Base-by-base conservation (phyloP, 805 yeast genomes). In the Brettanomyces nanus region DNA sequence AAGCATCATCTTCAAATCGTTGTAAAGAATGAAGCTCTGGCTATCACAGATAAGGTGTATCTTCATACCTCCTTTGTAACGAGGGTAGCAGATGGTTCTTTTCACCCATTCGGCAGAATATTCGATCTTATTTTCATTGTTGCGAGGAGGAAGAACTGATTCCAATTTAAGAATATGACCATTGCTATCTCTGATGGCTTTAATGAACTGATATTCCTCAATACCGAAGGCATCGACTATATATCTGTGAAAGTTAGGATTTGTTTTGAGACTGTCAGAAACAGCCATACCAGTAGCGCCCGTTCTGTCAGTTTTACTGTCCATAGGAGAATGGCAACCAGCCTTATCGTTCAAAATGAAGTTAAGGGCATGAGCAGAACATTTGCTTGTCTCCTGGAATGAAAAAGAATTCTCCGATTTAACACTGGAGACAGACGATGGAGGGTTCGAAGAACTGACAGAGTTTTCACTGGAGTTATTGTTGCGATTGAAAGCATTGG, bases 61-160 rank as follows among this genome's bases (percentile, higher is more conserved):
- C 44, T 65, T 65, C 71, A 67, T 67, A 22, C 61, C 63, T 33
- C 67, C 54, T 40, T 67, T 67, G 42, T 67, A 67, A 20, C 72
- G 50, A 33, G 72, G 72, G 38, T 56, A 63, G 29, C 71, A 66
- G 30, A 67, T 54, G 32, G 56, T 49, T 29, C 53, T 52, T 42
- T 67, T 67, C 14, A 66, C 46, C 65, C 65, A 61, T 35, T 57
- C 65, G 20, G 59, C 43, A 2, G 51, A 46, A 32, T 51, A 53
- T 13, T 39, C 38, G 14, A 27, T 38, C 14, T 46, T 39, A 28
- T 43, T 42, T 33, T 31, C 18, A 13, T 37, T 35, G 27, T 37
- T 42, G 5, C 33, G 10, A 2, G 49, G 52, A 5, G 52, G 50
- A 11, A 46, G 28, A 33, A 52, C 43, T 1, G 63, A 52, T 38